Conservation (phyloP, 1,284 basidiomycete species). For the Cerrena zonata region DNA sequence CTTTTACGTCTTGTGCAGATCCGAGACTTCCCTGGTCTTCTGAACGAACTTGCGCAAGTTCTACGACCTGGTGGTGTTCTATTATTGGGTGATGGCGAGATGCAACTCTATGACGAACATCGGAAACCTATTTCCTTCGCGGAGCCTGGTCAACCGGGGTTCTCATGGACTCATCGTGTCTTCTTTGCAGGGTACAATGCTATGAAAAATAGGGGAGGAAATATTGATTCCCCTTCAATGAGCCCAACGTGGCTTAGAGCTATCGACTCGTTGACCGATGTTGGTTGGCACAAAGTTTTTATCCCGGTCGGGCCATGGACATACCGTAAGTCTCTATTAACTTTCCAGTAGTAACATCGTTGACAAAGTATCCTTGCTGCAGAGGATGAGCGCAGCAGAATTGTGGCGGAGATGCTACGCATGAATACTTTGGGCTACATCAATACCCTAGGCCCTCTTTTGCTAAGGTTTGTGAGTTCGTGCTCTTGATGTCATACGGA, state of each 20-base stretch:
- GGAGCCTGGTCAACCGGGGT: conserved; percentile 21
- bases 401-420: conserved; percentile 30
- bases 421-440: conserved; percentile 28
- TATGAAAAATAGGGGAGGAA: conserved; percentile 30
- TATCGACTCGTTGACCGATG: conserved; percentile 26
- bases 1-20: conserved; percentile 19
- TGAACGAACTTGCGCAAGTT: conserved; percentile 24
- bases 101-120: conserved; percentile 31
- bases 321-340: conserved; percentile 19
- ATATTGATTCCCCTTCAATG: conserved; percentile 26
- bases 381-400: conserved; percentile 23
- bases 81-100: conserved; percentile 30
- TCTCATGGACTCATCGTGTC: conserved; percentile 28
- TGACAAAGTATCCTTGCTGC: not conserved
- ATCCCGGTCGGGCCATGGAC: conserved; percentile 33
- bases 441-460: conserved; percentile 25
- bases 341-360: not conserved
- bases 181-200: conserved; percentile 31
- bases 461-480: conserved; percentile 22
- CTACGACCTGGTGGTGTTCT: conserved; percentile 30
- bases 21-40: conserved; percentile 26
- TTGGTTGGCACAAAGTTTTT: conserved; percentile 30
- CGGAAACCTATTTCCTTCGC: conserved; percentile 23
- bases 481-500: not conserved
- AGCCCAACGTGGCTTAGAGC: conserved; percentile 29